Base-by-base conservation (phyloP, 352 stramenopile genomes). In the Phytopythium chamaehyphon region DNA sequence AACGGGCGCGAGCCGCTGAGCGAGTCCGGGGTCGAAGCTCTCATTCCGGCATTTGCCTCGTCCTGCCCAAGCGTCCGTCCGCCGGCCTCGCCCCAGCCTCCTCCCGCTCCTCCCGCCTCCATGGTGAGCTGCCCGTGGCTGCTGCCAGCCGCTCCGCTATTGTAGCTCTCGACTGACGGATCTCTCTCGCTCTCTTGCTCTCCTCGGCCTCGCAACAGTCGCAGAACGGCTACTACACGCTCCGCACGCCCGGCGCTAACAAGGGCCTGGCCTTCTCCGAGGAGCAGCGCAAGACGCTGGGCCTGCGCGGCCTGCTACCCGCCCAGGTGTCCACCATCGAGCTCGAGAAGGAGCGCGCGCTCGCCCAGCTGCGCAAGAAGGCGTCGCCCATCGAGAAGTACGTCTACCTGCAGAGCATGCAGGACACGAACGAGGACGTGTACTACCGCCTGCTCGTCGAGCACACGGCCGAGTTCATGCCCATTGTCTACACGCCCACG, bases 401-500 rank as follows among this genome's bases (percentile, higher is more conserved):
- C 75, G 73, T 96, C 23, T 96, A 96, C 66, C 71, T 98, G 66
- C 87, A 93, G 57, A 71, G 61, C 51, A 86, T 96, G 71, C 81
- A 95, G 88, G 86, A 96, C 59, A 71, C 67, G 36, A 96, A 96
- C 59, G 85, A 96, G 58, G 66, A 86, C 48, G 74, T 97, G 39
- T 98, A 96, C 87, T 97, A 97, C 74, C 83, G 80, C 39, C 70
- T 97, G 52, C 71, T 98, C 7, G 73, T 92, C 19, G 67, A 91
- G 43, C 65, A 98, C 77, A 96, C 88, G 40, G 62, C 72, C 19
- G 87, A 97, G 79, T 85, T 98, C 59, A 96, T 97, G 75, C 96
- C 96, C 8, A 86, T 99, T 33, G 96, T 99, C 53, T 99, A 99
- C 73, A 99, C 96, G 7, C 96, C 96, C 15, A 98, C 94, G 3